Base-by-base conservation (phyloP, 2,329 filamentous ascomycete genomes). In the Bipolaris cookei region DNA sequence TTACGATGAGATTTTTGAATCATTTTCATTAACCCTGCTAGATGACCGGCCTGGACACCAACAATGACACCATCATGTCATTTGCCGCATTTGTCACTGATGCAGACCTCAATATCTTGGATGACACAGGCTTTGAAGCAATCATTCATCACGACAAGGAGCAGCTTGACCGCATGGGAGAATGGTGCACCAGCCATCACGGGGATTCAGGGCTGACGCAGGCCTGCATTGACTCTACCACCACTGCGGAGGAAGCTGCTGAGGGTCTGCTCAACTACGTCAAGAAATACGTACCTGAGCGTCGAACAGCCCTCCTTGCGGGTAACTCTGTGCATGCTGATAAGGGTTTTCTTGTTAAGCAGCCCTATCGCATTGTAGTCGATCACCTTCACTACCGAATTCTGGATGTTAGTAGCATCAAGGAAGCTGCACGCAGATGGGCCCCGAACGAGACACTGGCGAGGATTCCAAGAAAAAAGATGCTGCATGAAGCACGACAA, bases 281-380 rank as follows among this genome's bases (percentile, higher is more conserved):
- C 67, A 84, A 88, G 67, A 83, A 81, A 59, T 83, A 88, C 70
- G 84, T 95, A 5, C 90, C 92, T 0, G 79, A 88, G 58, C 80
- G 82, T 7, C 82, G 87, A 45, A 84, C 78, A 32, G 94, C 87
- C 0, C 77, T 98, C 55, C 82, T 99, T 38, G 93, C 95, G 0
- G 95, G 95, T 2, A 99, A 97, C 78, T 95, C 89, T 55, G 91
- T 99, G 23, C 94, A 99, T 73, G 91, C 90, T 3, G 95, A 99
- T 77, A 87, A 87, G 68, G 86, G 86, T 1, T 99, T 99, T 73
- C 81, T 99, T 58, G 82, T 86, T 4, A 85, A 86, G 61, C 83
- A 82, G 54, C 92, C 93, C 0, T 99, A 94, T 77, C 84, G 82
- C 37, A 80, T 82, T 57, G 87, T 97, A 1, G 78, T 91, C 46